Evolutionary conservation across 306 rosid genomes (phyloP), one percentile per base, ranked within the genome.

Genomic region (Quercus glauca): DNA sequence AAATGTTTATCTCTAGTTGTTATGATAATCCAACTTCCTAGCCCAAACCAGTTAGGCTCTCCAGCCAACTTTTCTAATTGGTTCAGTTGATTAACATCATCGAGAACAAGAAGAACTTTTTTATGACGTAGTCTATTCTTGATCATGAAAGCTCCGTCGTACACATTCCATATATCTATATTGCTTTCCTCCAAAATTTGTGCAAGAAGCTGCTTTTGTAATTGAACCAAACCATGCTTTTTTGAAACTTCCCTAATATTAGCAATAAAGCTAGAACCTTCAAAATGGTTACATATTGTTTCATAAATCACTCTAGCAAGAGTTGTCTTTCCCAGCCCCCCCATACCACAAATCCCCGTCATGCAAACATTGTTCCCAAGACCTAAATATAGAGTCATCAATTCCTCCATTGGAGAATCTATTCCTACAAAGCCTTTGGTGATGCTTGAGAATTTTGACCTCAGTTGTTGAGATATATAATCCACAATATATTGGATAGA

Each of bases 381-480:
- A 26, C 3, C 28, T 2, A 2, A 26, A 26, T 26, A 26, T 26
- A 0, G 28, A 26, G 28, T 26, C 3, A 26, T 26, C 28, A 26
- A 26, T 26, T 26, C 3, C 28, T 26, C 3, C 28, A 26, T 26
- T 26, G 28, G 28, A 26, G 28, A 2, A 26, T 2, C 28, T 26
- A 2, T 26, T 26, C 28, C 28, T 26, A 26, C 28, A 2, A 26
- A 26, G 28, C 0, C 3, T 26, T 26, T 2, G 28, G 28, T 26
- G 0, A 26, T 2, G 28, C 0, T 0, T 26, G 28, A 2, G 28
- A 26, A 26, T 2, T 26, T 26, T 26, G 28, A 26, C 28, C 2
- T 26, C 0, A 0, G 0, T 26, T 0, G 1, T 0, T 26, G 28
- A 0, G 2, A 0, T 1, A 26, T 26, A 26, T 26, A 0, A 26